Evolutionary conservation across 805 yeast species (phyloP), one percentile per base, ranked within the genome.

Genomic region (Wickerhamiella siamensis): DNA sequence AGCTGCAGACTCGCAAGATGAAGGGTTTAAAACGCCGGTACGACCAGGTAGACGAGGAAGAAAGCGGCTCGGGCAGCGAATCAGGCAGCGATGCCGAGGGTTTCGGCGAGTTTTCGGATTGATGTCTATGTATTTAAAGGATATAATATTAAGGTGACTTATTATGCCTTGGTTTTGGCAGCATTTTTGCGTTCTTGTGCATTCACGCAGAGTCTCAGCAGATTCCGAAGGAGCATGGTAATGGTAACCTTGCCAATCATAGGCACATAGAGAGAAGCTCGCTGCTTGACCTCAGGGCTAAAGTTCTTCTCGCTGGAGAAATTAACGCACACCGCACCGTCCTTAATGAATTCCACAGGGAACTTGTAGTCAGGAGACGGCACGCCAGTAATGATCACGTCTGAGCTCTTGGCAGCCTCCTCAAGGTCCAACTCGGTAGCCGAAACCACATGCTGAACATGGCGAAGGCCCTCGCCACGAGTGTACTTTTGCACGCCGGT

Each of bases 1-100:
- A 79, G 61, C 63, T 91, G 59, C 98, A 91, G 66, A 88, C 98
- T 4, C 77, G 98, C 66, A 91, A 91, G 76, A 84, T 91, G 95
- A 91, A 91, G 72, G 98, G 98, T 61, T 71, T 91, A 58, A 91
- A 91, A 67, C 71, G 82, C 43, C 75, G 73, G 60, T 87, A 71
- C 54, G 95, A 87, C 59, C 95, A 83, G 63, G 79, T 70, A 40
- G 75, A 67, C 37, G 75, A 67, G 33, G 72, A 66, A 41, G 76
- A 67, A 36, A 74, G 66, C 2, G 73, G 65, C 21, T 55, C 57
- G 3, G 66, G 64, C 34, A 47, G 41, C 33, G 45, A 38, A 17
- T 46, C 34, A 16, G 41, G 31, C 14, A 39, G 37, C 33, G 45
- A 39, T 16, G 41, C 5, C 31, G 42, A 26, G n/a, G 39, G 19